phyloP scores from a whole-genome alignment of 2,329 filamentous ascomycete genomes.

The Aspergillus neoniger region DNA sequence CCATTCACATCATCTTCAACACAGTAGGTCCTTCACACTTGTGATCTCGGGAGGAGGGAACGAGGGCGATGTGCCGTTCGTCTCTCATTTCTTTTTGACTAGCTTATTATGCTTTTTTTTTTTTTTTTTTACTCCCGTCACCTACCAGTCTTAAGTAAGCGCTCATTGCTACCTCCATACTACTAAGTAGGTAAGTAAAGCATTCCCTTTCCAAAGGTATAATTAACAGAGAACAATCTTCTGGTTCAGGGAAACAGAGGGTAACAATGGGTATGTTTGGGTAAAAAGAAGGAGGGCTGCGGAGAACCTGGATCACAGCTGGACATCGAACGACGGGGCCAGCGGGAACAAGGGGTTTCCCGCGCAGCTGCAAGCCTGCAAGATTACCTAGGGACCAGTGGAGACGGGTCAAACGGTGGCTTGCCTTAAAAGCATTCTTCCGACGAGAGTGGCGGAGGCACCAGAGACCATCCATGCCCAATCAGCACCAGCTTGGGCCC shows the following conservation, averaged over 20 bases:
- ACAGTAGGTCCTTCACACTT: too few species aligned
- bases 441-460: conserved; percentile 13
- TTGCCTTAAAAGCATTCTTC: conserved; percentile 19
- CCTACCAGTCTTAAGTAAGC: too few species aligned
- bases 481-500: conserved; percentile 3
- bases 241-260: too few species aligned
- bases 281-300: neutral
- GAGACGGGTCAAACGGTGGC: conserved; percentile 23
- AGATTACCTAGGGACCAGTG: conserved; percentile 32
- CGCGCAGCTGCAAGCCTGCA: conserved; percentile 25
- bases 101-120: too few species aligned
- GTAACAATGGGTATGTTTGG: neutral
- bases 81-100: too few species aligned
- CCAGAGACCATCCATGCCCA: conserved; percentile 2
- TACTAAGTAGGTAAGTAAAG: too few species aligned
- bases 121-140: too few species aligned
- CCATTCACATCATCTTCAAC: neutral
- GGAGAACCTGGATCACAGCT: conserved; percentile 3
- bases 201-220: too few species aligned
- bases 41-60: too few species aligned
- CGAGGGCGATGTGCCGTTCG: too few species aligned
- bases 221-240: too few species aligned
- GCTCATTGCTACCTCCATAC: too few species aligned
- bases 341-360: conserved; percentile 22
- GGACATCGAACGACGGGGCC: conserved; percentile 28